A percentile compares a stretch with the other conserved stretches of the same genome.
phyloP scores from a whole-genome alignment of 1,284 basidiomycete species.

The Exobasidium rhododendri region DNA sequence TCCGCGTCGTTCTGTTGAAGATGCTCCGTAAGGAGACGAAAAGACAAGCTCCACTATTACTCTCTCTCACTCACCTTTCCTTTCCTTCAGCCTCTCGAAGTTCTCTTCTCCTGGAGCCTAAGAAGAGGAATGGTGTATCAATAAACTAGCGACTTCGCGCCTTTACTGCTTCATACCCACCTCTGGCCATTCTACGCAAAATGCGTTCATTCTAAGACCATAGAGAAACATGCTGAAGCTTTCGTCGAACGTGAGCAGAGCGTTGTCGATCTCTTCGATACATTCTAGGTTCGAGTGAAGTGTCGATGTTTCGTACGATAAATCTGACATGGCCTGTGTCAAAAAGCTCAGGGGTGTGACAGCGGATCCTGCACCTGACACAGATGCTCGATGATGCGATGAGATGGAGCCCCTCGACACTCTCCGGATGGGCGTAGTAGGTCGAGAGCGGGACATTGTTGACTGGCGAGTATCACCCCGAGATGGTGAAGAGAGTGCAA shows the following conservation, averaged over 20 bases:
- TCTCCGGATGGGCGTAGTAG: slow-evolving; percentile 73
- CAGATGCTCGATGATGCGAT: slow-evolving; percentile 62
- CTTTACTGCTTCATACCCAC: slow-evolving; percentile 57
- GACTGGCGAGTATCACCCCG: not conserved
- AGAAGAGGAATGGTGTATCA: slow-evolving; percentile 7
- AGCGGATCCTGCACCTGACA: slow-evolving; percentile 56
- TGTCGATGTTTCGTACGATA: slow-evolving; percentile 78
- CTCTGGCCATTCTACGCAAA: slow-evolving; percentile 87
- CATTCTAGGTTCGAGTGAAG: slow-evolving; percentile 73
- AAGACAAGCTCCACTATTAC: too few relatives aligned
- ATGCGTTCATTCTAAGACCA: slow-evolving; percentile 87
- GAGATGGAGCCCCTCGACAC: slow-evolving; percentile 87
- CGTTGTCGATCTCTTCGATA: slow-evolving; percentile 69
- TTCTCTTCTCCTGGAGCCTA: slow-evolving; percentile 37
- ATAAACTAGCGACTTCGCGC: too few relatives aligned
- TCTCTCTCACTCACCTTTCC: slow-evolving; percentile 18
- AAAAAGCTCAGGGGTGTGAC: slow-evolving; percentile 77
- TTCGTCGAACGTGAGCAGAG: slow-evolving; percentile 83
- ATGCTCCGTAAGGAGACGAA: too few relatives aligned
- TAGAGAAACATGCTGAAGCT: slow-evolving; percentile 87
- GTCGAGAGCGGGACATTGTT: slow-evolving; percentile 21
- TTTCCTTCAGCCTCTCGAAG: slow-evolving; percentile 38
- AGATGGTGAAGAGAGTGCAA: not conserved
- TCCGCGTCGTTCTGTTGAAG: not conserved
- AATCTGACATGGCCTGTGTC: slow-evolving; percentile 70